Evolutionary conservation across 441 rosid genomes (phyloP).

Genomic region (Arabidopsis lyrata): DNA sequence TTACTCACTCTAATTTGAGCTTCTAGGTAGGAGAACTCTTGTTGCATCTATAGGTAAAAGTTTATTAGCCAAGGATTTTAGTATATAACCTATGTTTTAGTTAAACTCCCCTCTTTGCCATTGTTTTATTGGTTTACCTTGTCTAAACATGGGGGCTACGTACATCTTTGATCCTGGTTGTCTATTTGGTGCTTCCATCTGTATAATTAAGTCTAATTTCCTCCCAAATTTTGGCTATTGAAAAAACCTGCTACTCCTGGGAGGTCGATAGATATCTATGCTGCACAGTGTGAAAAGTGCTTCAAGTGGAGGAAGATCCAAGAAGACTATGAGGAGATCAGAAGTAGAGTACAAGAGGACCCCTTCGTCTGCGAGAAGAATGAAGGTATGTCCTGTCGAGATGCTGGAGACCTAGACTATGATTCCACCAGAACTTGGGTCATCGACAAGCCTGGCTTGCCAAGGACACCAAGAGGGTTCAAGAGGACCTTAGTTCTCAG

Average conservation of each 20-base stretch:
- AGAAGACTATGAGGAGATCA: slow-evolving; percentile 77
- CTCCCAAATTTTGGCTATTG: neutral
- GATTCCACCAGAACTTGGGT: neutral
- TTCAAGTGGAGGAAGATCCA: slow-evolving; percentile 76
- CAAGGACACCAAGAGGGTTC: neutral
- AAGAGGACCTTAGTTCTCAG: neutral
- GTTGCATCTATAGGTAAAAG: no score
- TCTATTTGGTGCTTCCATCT: no score
- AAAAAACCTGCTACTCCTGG: slow-evolving; percentile 43
- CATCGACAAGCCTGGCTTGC: neutral
- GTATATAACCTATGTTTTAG: no score
- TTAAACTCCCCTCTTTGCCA: no score
- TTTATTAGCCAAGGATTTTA: no score
- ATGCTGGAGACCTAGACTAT: neutral
- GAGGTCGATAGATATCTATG: slow-evolving; percentile 64
- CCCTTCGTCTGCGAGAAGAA: neutral
- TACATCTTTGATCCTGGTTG: no score
- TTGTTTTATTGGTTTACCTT: no score
- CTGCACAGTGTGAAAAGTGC: slow-evolving; percentile 78
- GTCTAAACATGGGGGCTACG: no score
- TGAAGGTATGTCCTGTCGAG: neutral
- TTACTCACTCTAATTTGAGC: no score
- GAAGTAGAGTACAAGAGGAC: slow-evolving; percentile 50
- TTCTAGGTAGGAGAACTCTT: no score
- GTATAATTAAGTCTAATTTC: no score